Evolutionary conservation across 768 basidiomycete species (phyloP).

Genomic region (Plicaturopsis crispa): DNA sequence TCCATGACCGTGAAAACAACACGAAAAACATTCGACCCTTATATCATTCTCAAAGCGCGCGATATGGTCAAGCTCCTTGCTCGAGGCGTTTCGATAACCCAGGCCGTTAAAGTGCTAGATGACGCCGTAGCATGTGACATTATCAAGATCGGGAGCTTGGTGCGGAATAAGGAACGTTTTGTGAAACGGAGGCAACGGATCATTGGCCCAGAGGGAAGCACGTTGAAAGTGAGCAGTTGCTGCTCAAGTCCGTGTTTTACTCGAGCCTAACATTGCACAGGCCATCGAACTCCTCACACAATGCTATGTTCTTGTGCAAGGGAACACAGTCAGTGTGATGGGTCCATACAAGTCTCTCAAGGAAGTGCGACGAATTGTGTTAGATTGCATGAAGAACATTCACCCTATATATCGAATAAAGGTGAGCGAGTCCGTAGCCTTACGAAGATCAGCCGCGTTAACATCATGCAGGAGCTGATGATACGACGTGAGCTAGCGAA

Average conservation of each 20-base stretch:
- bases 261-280: constrained; percentile 29
- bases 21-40: constrained; percentile 95
- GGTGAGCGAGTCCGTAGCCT: constrained; percentile 28
- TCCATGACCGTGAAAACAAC: constrained; percentile 98
- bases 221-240: constrained; percentile 71
- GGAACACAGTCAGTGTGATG: constrained; percentile 97
- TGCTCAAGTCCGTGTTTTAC: not conserved
- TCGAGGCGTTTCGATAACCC: constrained; percentile 77
- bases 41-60: constrained; percentile 90
- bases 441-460: constrained; percentile 5
- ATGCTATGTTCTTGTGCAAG: constrained; percentile 97
- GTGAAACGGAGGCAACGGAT: constrained; percentile 95
- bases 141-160: constrained; percentile 93
- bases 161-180: constrained; percentile 93
- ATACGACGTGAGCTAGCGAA: constrained; percentile 96
- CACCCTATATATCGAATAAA: constrained; percentile 99
- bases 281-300: constrained; percentile 95
- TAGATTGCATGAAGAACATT: constrained; percentile 99
- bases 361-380: constrained; percentile 91
- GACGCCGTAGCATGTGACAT: constrained; percentile 92
- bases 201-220: constrained; percentile 95
- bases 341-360: constrained; percentile 92
- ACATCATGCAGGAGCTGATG: constrained; percentile 78
- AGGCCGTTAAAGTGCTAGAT: constrained; percentile 86
- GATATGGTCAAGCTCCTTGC: constrained; percentile 95